These are phyloP conservation scores for Mrakia hoshinonis DNA, from an alignment of 768 basidiomycete species.

Conservation along the genomic window DNA sequence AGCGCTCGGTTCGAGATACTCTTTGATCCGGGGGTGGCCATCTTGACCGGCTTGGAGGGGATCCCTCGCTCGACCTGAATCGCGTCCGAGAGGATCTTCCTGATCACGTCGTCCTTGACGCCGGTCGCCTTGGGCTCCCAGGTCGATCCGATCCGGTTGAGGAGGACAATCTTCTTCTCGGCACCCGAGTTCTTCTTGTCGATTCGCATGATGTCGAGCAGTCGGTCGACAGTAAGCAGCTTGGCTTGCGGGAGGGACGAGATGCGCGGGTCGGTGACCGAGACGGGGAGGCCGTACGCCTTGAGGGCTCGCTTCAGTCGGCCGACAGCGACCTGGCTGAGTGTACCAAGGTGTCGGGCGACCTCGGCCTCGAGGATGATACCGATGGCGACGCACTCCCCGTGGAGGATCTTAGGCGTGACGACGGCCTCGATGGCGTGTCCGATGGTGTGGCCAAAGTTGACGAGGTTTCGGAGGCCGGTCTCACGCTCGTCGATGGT, in stretches of 20 bases:
- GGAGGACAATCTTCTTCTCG: slow-evolving; percentile 87
- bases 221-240: slow-evolving; percentile 63
- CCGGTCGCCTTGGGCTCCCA: slow-evolving; percentile 84
- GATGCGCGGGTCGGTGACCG: slow-evolving; percentile 69
- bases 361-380: slow-evolving; percentile 97
- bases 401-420: slow-evolving; percentile 87
- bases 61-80: slow-evolving; percentile 62
- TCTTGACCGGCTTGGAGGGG: slow-evolving; percentile 54
- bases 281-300: slow-evolving; percentile 81
- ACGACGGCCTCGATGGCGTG: slow-evolving; percentile 96
- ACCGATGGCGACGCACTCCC: slow-evolving; percentile 89
- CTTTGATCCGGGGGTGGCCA: slow-evolving; percentile 93
- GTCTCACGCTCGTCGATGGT: slow-evolving; percentile 95
- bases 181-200: slow-evolving; percentile 96
- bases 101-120: slow-evolving; percentile 70
- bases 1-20: slow-evolving; percentile 91
- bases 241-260: slow-evolving; percentile 60
- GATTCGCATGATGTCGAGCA: slow-evolving; percentile 87
- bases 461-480: slow-evolving; percentile 93
- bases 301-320: slow-evolving; percentile 78
- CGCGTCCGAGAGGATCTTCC: slow-evolving; percentile 70
- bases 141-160: slow-evolving; percentile 82
- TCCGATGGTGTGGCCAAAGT: slow-evolving; percentile 96
- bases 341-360: slow-evolving; percentile 73
- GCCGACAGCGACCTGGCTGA: slow-evolving; percentile 86